Evolutionary conservation across 2,329 filamentous ascomycete species (phyloP).

Genomic region (Fusarium sp.): DNA sequence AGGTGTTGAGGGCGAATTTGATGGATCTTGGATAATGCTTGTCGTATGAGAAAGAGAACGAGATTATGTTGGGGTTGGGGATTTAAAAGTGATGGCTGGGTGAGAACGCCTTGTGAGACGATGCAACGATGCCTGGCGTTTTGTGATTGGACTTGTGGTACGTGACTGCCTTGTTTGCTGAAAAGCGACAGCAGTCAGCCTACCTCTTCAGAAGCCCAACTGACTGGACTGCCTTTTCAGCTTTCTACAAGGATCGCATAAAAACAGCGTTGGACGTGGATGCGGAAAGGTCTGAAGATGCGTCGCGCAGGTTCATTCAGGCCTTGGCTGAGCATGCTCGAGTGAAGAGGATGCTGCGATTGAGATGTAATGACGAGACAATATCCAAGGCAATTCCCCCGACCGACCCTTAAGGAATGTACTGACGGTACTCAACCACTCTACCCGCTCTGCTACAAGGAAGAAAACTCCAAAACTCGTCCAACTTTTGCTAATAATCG

Average conservation of each 20-base stretch:
- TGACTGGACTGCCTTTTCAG: no score
- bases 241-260: no score
- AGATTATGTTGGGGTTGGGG: not conserved
- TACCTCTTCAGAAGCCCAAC: no score
- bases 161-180: not conserved
- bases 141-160: not conserved
- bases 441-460: not conserved
- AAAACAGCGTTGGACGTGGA: no score
- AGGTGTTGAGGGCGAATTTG: fast-evolving
- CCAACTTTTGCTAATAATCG: not conserved
- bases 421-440: fast-evolving
- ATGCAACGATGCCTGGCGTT: not conserved
- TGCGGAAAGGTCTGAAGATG: no score
- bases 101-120: not conserved
- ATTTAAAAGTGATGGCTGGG: not conserved
- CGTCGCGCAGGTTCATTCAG: no score
- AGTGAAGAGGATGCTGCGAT: no score
- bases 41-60: not conserved
- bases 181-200: not conserved
- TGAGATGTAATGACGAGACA: no score
- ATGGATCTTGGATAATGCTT: not conserved
- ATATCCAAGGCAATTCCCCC: not conserved
- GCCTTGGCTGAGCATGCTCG: no score
- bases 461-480: not conserved
- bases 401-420: fast-evolving